phyloP scores from a whole-genome alignment of 208 protist species.

The Jaenimonas drosophilae region DNA sequence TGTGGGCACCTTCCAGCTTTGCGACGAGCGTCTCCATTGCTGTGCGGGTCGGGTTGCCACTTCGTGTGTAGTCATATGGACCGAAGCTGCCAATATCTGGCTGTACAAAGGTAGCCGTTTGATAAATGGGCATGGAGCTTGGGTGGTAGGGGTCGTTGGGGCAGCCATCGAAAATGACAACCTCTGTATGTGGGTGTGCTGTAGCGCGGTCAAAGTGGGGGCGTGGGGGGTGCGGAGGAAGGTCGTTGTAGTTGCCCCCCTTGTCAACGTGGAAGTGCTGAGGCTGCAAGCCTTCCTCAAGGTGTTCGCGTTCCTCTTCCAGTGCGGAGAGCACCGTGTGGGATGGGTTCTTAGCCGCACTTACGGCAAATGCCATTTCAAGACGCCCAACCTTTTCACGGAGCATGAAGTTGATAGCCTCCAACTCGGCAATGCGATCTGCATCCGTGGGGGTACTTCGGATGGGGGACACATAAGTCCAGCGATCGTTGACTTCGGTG shows the following conservation, averaged over 20 bases:
- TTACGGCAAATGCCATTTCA: slow-evolving; percentile 41
- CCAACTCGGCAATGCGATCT: slow-evolving; percentile 19
- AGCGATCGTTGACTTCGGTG: too few species aligned
- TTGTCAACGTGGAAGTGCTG: slow-evolving; percentile 20
- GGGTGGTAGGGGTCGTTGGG: slow-evolving; percentile 87
- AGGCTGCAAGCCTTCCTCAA: slow-evolving; percentile 29
- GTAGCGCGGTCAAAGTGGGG: slow-evolving; percentile 70
- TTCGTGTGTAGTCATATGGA: slow-evolving; percentile 90
- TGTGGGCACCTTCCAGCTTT: slow-evolving; percentile 85
- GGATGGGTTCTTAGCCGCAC: slow-evolving; percentile 22
- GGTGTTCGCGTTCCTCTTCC: slow-evolving; percentile 33
- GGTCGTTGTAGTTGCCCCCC: slow-evolving; percentile 30
- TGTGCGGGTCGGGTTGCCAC: slow-evolving; percentile 91
- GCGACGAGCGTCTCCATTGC: slow-evolving; percentile 87
- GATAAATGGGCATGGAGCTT: slow-evolving; percentile 84
- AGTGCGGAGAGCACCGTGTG: slow-evolving; percentile 38
- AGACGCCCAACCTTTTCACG: slow-evolving; percentile 29
- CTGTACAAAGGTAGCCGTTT: slow-evolving; percentile 89
- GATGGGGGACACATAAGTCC: too few species aligned
- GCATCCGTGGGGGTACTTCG: slow-evolving; percentile 3
- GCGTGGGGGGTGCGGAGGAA: slow-evolving; percentile 58
- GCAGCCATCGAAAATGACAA: slow-evolving; percentile 82
- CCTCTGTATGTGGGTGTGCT: slow-evolving; percentile 48
- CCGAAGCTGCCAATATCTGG: slow-evolving; percentile 69
- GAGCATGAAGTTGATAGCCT: slow-evolving; percentile 38